Evolutionary conservation across 768 basidiomycete species (phyloP).

Genomic region (Xanthoconium stramineum): DNA sequence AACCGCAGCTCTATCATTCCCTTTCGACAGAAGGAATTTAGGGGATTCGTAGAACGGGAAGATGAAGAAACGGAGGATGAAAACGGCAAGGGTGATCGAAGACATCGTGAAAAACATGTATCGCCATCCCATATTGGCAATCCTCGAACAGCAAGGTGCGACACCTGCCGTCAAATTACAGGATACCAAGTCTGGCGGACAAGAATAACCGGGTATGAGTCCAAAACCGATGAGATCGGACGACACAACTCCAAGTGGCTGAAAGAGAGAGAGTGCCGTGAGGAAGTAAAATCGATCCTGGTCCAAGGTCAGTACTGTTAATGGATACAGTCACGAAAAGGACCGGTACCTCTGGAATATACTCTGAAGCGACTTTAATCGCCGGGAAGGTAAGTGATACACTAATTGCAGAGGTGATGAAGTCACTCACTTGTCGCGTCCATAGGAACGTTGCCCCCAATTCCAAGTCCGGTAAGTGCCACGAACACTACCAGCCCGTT

Average conservation of each 20-base stretch:
- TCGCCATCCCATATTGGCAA: conserved; percentile 20
- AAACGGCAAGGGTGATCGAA: conserved; percentile 11
- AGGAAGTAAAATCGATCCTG: conserved; percentile 17
- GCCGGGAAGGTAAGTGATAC: not conserved
- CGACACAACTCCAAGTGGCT: not conserved
- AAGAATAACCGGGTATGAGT: conserved; percentile 15
- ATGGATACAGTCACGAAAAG: no score
- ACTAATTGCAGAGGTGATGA: not conserved
- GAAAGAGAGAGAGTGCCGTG: conserved; percentile 9
- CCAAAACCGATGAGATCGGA: conserved; percentile 5
- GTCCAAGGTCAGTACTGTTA: not conserved
- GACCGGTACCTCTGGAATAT: conserved; percentile 10
- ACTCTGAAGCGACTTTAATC: conserved; percentile 9
- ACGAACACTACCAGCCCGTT: conserved; percentile 6
- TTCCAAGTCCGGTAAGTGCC: conserved; percentile 11
- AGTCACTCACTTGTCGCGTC: conserved; percentile 12
- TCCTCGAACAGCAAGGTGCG: conserved; percentile 15
- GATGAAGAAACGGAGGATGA: conserved; percentile 14
- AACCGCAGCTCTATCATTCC: conserved; percentile 11
- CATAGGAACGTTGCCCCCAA: conserved; percentile 15
- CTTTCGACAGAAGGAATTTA: conserved; percentile 12
- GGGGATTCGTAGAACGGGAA: conserved; percentile 19
- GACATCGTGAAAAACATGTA: conserved; percentile 10
- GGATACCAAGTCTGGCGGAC: conserved; percentile 7
- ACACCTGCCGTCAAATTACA: conserved; percentile 11